Evolutionary conservation across 169 alveolate genomes (phyloP).

Genomic region (Babesia ovis): DNA sequence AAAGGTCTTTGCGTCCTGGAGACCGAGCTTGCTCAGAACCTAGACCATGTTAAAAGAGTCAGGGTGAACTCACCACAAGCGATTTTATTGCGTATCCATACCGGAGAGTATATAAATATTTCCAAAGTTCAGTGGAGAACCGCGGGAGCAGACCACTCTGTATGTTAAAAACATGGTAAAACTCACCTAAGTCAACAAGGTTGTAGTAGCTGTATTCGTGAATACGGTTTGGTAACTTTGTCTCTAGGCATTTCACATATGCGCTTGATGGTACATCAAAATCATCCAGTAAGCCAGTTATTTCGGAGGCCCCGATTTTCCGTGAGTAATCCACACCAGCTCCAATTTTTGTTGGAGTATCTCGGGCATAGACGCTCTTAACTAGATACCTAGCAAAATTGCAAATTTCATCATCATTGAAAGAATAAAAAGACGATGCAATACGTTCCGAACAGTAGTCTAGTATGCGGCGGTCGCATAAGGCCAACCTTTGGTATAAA

Average conservation of each 20-base stretch:
- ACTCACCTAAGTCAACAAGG: slow-evolving; percentile 61
- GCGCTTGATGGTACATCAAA: slow-evolving; percentile 38
- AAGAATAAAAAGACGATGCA: slow-evolving; percentile 20
- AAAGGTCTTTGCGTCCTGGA: slow-evolving; percentile 45
- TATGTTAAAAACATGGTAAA: slow-evolving; percentile 48
- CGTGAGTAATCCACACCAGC: slow-evolving; percentile 37
- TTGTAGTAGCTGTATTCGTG: slow-evolving; percentile 62
- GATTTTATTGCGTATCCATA: slow-evolving; percentile 67
- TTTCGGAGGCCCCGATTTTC: neutral
- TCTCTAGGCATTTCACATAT: slow-evolving; percentile 31
- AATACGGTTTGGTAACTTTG: slow-evolving; percentile 27
- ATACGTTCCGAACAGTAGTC: slow-evolving; percentile 35
- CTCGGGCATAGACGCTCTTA: slow-evolving; percentile 20
- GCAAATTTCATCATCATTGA: slow-evolving; percentile 52
- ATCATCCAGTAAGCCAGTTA: slow-evolving; percentile 20
- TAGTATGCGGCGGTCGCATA: slow-evolving; percentile 45
- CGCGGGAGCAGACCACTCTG: slow-evolving; percentile 35
- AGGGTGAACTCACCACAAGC: slow-evolving; percentile 32
- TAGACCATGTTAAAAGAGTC: neutral
- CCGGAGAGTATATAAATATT: slow-evolving; percentile 48
- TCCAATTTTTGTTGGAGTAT: slow-evolving; percentile 4
- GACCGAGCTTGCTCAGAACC: slow-evolving; percentile 49
- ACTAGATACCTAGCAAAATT: slow-evolving; percentile 59
- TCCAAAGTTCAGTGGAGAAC: slow-evolving; percentile 66
- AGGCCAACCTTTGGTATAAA: slow-evolving; percentile 27